Conservation (phyloP, 1,284 basidiomycete genomes). For the Sporisorium exsertum region DNA sequence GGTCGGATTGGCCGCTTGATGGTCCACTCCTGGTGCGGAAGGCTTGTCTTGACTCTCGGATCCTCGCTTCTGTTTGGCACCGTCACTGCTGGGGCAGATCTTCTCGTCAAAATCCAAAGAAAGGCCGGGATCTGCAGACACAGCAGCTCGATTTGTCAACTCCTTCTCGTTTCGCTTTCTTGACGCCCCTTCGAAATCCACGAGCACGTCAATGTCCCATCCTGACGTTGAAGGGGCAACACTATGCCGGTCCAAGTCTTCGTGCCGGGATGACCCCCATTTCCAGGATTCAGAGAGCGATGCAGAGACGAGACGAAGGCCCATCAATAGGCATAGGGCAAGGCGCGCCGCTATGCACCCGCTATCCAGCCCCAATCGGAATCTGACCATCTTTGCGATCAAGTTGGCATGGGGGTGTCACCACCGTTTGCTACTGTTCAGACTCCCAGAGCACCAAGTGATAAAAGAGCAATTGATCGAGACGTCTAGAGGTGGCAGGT, state of each 20-base stretch:
- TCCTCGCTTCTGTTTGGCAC: background rate
- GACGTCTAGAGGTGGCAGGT: background rate
- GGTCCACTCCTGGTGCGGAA: background rate
- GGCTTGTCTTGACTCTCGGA: background rate
- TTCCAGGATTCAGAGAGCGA: conserved; percentile 4
- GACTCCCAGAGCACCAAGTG: background rate
- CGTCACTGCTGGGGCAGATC: background rate
- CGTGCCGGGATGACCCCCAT: background rate
- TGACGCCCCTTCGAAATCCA: background rate
- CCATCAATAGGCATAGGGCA: conserved; percentile 16
- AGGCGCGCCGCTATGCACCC: conserved; percentile 25
- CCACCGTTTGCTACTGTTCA: background rate
- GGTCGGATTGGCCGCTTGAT: background rate
- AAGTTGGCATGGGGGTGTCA: background rate
- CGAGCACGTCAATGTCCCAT: background rate
- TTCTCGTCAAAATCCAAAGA: background rate
- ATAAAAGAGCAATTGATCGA: background rate
- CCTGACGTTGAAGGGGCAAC: background rate
- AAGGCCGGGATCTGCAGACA: background rate
- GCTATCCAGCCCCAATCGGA: conserved; percentile 10
- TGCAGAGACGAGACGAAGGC: conserved; percentile 19
- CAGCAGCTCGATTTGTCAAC: background rate
- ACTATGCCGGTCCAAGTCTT: background rate
- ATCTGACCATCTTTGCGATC: conserved; percentile 19
- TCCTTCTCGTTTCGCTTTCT: background rate